A percentile compares a stretch with the other conserved stretches of the same genome.
Conservation (phyloP, 1,284 basidiomycete genomes). For the Malassezia cuniculi region DNA sequence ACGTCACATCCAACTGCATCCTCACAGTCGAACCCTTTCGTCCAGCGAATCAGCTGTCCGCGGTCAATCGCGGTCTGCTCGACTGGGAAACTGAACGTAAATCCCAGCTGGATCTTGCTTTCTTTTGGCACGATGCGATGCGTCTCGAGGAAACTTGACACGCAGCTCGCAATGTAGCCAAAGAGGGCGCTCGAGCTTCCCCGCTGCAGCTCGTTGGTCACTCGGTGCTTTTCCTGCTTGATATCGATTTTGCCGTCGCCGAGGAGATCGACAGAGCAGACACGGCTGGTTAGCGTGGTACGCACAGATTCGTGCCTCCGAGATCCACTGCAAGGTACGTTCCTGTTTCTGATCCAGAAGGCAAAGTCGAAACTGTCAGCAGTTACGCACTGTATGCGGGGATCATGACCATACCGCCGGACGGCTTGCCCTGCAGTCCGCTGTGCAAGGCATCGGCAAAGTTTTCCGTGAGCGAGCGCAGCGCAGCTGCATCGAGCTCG, state of each 20-base stretch:
- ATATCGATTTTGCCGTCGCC: slow-evolving; percentile 77
- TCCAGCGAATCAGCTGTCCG: slow-evolving; percentile 56
- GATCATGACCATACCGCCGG: slow-evolving; percentile 41
- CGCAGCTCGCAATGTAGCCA: slow-evolving; percentile 85
- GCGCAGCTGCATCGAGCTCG: slow-evolving; percentile 18
- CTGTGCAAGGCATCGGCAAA: slow-evolving; percentile 29
- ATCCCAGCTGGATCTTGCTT: slow-evolving; percentile 49
- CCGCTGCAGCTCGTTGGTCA: slow-evolving; percentile 41
- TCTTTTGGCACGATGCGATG: slow-evolving; percentile 46
- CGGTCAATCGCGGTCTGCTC: slow-evolving; percentile 83
- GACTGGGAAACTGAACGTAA: slow-evolving; percentile 72
- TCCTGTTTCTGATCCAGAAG: slow-evolving; percentile 32
- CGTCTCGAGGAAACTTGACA: slow-evolving; percentile 82
- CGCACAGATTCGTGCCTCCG: slow-evolving; percentile 34
- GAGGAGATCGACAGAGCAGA: slow-evolving; percentile 78
- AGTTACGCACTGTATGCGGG: slow-evolving; percentile 23
- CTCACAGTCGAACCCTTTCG: slow-evolving; percentile 45
- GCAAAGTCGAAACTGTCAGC: slow-evolving; percentile 27
- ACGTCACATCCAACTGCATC: slow-evolving; percentile 77
- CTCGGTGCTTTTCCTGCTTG: slow-evolving; percentile 48
- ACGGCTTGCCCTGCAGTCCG: slow-evolving; percentile 23
- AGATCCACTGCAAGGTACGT: slow-evolving; percentile 40
- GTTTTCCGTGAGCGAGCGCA: slow-evolving; percentile 21
- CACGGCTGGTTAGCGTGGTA: slow-evolving; percentile 50
- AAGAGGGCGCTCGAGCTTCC: slow-evolving; percentile 29